Evolutionary conservation across 306 rosid species (phyloP), one percentile per base, ranked within the genome.

Genomic region (Herpetospermum pedunculosum): DNA sequence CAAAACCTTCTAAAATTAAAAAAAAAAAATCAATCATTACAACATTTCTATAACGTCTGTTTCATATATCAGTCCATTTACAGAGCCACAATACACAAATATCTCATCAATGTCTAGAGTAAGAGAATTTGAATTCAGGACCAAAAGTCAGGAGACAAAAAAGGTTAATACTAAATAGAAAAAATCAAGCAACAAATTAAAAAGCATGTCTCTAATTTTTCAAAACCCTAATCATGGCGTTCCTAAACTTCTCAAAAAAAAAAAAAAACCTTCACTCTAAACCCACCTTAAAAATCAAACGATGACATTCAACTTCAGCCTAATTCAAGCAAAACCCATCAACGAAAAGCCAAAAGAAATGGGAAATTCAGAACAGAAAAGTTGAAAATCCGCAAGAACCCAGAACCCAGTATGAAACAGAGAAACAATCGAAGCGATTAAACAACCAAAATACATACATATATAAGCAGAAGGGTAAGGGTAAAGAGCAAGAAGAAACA

Each of bases 401-500:
- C 25, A 30, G 53, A 49, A 60, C 52, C 73, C 74, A 77, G 63
- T 1, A 62, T 10, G 34, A 80, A 65, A 34, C 49, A 46, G 69
- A 49, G 58, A 44, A 70, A 70, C 34, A 72, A 67, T 28, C 49
- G 77, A 81, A 43, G 28, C 60, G 29, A 55, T 0, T 59, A 28
- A 59, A 60, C 15, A 55, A 55, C 8, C n/a, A 26, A 60, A 30
- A 11, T n/a, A n/a, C n/a, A n/a, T n/a, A 53, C 4, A 48, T 48
- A 29, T 26, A 73, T 30, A 72, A 14, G 26, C 21, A 76, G 47
- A 40, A 32, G 29, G 13, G 9, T 1, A 50, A 18, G 47, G 37
- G 70, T 73, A 23, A 19, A 25, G 64, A 21, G 9, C 50, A 74
- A 10, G 77, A 90, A 72, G 43, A 72, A 78, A n/a, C 65, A 84